Conservation (phyloP, 1,284 basidiomycete genomes). For the Trichosporon ovoides region DNA sequence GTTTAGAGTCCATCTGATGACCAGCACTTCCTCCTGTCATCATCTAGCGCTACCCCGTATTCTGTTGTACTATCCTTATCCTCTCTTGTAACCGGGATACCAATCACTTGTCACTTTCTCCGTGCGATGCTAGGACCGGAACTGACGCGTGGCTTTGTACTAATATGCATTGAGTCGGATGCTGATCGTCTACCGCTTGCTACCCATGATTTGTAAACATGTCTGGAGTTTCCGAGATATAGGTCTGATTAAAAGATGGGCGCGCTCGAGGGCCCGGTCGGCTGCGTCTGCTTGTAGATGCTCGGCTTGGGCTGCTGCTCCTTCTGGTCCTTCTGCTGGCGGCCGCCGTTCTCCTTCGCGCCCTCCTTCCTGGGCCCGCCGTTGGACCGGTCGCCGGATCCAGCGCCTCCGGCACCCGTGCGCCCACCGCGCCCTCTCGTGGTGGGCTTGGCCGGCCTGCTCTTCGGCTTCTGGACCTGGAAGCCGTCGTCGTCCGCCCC, state of each 20-base stretch:
- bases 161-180: slow-evolving; percentile 2
- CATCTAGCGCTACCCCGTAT: not conserved
- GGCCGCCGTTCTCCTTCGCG: not conserved
- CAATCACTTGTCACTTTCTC: not conserved
- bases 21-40: not conserved
- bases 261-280: slow-evolving; percentile 12
- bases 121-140: not conserved
- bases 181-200: not conserved
- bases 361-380: slow-evolving; percentile 9
- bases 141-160: not conserved
- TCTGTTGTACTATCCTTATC: not conserved
- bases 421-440: slow-evolving; percentile 12
- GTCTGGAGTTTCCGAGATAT: not conserved
- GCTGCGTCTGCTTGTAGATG: slow-evolving; percentile 27
- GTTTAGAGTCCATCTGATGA: not conserved
- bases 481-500: slow-evolving; percentile 41
- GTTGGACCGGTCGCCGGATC: not conserved
- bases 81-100: no score
- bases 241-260: slow-evolving; percentile 13
- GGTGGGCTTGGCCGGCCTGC: slow-evolving; percentile 11
- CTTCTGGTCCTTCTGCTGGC: not conserved
- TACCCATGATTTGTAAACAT: not conserved
- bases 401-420: slow-evolving; percentile 2
- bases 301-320: slow-evolving; percentile 24
- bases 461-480: slow-evolving; percentile 26